Conservation (phyloP, 441 rosid genomes). For the Dalechampia spathulata region DNA sequence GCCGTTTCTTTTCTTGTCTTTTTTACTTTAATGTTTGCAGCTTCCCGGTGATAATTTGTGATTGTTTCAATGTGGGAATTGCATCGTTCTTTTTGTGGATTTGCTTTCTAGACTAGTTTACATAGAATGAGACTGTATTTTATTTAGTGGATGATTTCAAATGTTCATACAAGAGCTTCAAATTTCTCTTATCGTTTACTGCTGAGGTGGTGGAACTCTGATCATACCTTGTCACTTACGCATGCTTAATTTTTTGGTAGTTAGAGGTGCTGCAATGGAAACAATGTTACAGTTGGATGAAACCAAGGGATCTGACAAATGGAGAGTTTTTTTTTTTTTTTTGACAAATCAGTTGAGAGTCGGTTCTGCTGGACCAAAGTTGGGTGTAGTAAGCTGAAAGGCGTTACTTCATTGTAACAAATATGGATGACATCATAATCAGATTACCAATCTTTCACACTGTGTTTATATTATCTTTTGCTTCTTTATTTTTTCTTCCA, state of each 20-base stretch:
- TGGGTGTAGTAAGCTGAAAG: not conserved
- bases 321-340: not conserved
- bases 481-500: too few relatives aligned
- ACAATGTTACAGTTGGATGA: not conserved
- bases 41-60: constrained; percentile 6
- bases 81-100: too few relatives aligned
- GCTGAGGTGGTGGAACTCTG: not conserved
- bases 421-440: not conserved
- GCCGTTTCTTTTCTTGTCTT: not conserved
- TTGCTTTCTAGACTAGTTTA: too few relatives aligned
- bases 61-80: too few relatives aligned
- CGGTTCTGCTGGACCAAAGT: not conserved
- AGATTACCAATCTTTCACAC: too few relatives aligned
- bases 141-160: too few relatives aligned
- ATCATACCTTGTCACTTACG: not conserved
- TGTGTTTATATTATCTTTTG: too few relatives aligned
- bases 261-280: constrained; percentile 4
- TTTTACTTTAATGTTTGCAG: not conserved
- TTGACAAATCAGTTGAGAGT: constrained; percentile 1
- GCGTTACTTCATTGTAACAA: not conserved
- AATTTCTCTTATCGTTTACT: not conserved
- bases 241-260: not conserved
- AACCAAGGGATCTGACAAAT: not conserved
- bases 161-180: not conserved
- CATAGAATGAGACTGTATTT: too few relatives aligned